Conservation (phyloP, 2,329 filamentous ascomycete genomes). For the Plenodomus tracheiphilus region DNA sequence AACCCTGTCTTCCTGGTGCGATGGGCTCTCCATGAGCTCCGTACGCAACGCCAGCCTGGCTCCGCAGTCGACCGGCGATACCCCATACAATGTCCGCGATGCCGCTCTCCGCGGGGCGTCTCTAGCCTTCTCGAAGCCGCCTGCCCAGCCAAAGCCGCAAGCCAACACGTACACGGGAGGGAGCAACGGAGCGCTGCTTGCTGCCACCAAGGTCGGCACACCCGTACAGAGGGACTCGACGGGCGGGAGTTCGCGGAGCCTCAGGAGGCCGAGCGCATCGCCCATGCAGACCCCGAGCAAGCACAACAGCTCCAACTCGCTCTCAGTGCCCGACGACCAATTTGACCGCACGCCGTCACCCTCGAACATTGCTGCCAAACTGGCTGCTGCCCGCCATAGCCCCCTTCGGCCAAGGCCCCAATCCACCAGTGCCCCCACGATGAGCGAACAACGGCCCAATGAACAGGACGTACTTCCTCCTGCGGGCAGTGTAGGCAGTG, state of each 20-base stretch:
- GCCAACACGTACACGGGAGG: conserved; percentile 46
- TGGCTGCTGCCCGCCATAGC: conserved; percentile 64
- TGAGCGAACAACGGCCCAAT: conserved; percentile 27
- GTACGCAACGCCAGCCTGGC: conserved; percentile 34
- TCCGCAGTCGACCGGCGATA: conserved; percentile 38
- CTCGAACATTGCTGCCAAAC: conserved; percentile 64
- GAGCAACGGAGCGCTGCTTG: conserved; percentile 50
- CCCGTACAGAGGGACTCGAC: conserved; percentile 36
- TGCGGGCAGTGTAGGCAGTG: conserved; percentile 38
- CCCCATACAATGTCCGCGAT: conserved; percentile 43
- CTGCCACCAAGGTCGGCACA: conserved; percentile 49
- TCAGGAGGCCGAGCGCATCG: conserved; percentile 26
- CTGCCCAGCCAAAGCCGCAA: conserved; percentile 46
- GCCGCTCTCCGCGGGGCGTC: conserved; percentile 56
- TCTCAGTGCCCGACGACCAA: conserved; percentile 34
- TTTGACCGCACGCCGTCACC: conserved; percentile 53
- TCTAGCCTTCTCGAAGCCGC: conserved; percentile 52
- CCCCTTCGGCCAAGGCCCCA: conserved; percentile 43
- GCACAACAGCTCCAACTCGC: conserved; percentile 34
- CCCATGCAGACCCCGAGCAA: conserved; percentile 27
- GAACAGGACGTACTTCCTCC: conserved; percentile 37
- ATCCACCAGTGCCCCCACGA: conserved; percentile 10
- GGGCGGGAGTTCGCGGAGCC: conserved; percentile 31
- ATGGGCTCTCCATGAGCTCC: conserved; percentile 45
- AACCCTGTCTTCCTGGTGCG: conserved; percentile 7